Evolutionary conservation across 768 basidiomycete genomes (phyloP), one percentile per base, ranked within the genome.

Genomic region (Botryobasidium botryosum): DNA sequence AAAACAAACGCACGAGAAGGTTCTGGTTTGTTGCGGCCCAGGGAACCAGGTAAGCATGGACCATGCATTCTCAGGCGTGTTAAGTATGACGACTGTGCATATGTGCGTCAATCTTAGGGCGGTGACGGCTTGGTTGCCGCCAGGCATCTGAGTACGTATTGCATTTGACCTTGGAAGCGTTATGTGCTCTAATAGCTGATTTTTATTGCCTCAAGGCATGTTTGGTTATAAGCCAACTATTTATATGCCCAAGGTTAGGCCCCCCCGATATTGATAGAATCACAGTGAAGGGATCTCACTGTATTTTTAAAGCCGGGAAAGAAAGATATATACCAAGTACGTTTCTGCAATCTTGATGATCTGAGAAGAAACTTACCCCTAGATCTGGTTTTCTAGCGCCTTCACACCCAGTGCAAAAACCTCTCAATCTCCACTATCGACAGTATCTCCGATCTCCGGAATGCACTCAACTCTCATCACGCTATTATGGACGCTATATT

Each of bases 81-180:
- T n/a, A n/a, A n/a, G n/a, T 15, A 24, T 8, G 44, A 12, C 5
- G 26, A 12, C 8, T 17, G 17, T 47, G 17, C 45, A 15, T 27
- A n/a, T 20, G 13, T 10, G 15, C 4, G 1, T 23, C 8, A n/a
- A 32, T 24, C 15, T 35, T 37, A 65, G 54, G 82, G 88, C 1
- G 94, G 94, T 10, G 94, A 99, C 62, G 94, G 94, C 3, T 66
- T 99, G 0, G 92, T 96, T 21, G 94, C 94, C 24, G 94, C 94
- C 35, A 70, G 92, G 35, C 94, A 99, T 63, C 71, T 99, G 6
- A 76, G 86, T 84, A 52, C 44, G 72, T 56, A 4, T 17, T 5
- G 24, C 28, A n/a, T n/a, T n/a, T n/a, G n/a, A n/a, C n/a, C n/a
- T n/a, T n/a, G n/a, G n/a, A n/a, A n/a, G n/a, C n/a, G n/a, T n/a